Base-by-base conservation (phyloP, 1,284 basidiomycete species). In the Amylostereum chailletii region DNA sequence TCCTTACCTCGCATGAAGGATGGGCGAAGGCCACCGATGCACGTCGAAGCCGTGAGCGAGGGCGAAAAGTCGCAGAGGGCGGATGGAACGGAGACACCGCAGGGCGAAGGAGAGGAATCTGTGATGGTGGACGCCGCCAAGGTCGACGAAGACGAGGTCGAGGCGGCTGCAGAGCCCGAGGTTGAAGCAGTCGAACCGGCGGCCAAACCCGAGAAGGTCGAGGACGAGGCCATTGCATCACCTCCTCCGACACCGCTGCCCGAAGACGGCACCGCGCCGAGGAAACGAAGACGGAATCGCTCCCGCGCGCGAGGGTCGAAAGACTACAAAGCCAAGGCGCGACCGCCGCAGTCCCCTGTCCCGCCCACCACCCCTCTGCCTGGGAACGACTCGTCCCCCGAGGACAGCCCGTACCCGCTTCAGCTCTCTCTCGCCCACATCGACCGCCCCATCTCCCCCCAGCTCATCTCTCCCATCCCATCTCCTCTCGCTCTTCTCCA, bases 1-100 rank as follows among this genome's bases (percentile, higher is more conserved):
- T 93, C 90, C 26, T 69, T 94, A 31, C 91, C 91, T 36, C 78
- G 91, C 49, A 88, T 88, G 77, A 89, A 90, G 63, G 86, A 91
- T 64, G 90, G 90, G 1, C 71, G 90, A 46, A 74, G 91, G 44
- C 87, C 87, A 1, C 83, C 85, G 42, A 88, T 90, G 85, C 86
- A 86, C 58, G 75, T 77, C 55, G 84, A 88, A 57, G 83, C 79
- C 26, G 76, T 86, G 46, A 86, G 83, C 59, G 86, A 89, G 61
- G 83, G 86, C 9, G 86, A 89, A 64, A 78, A 75, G 59, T 70
- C 69, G 38, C 70, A 69, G 36, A 67, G 58, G 33, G 65, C 59
- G 38, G 62, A 60, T 29, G 56, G 60, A 47, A 54, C 43, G 34
- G 62, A 59, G 34, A 59, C 55, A 19, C 26, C 46, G 58, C 36